phyloP scores from a whole-genome alignment of 2,329 filamentous ascomycete genomes.

The Aspergillus proliferans region DNA sequence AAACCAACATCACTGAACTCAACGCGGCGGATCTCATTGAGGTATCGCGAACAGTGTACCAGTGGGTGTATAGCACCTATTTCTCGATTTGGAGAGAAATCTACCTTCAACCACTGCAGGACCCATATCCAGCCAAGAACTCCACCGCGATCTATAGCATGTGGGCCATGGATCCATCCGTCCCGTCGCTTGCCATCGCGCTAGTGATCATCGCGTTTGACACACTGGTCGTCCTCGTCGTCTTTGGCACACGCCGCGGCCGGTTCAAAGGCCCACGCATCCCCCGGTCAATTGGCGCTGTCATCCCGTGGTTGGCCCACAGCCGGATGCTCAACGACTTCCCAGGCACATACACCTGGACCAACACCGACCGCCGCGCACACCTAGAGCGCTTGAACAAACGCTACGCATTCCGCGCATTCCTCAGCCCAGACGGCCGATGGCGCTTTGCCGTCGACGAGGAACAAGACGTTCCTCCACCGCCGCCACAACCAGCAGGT shows the following conservation, averaged over 20 bases:
- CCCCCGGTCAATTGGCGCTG: slow-evolving; percentile 27
- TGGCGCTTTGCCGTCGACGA: slow-evolving; percentile 30
- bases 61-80: slow-evolving; percentile 32
- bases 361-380: slow-evolving; percentile 18
- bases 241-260: slow-evolving; percentile 27
- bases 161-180: slow-evolving; percentile 26
- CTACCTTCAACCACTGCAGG: slow-evolving; percentile 22
- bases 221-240: slow-evolving; percentile 25
- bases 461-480: slow-evolving; percentile 12
- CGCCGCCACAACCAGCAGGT: not conserved
- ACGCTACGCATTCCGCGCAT: slow-evolving; percentile 28
- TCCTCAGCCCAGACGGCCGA: slow-evolving; percentile 20
- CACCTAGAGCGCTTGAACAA: slow-evolving; percentile 23
- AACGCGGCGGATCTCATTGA: slow-evolving; percentile 15
- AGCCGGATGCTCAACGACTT: slow-evolving; percentile 29
- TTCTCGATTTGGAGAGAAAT: slow-evolving; percentile 29
- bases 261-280: slow-evolving; percentile 28
- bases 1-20: slow-evolving; percentile 18
- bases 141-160: slow-evolving; percentile 23
- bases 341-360: slow-evolving; percentile 24
- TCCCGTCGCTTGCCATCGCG: slow-evolving; percentile 22
- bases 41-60: slow-evolving; percentile 25
- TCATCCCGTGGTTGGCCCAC: slow-evolving; percentile 30
- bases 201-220: slow-evolving; percentile 26
- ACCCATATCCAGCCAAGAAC: slow-evolving; percentile 15